Conservation (phyloP, 495 filamentous ascomycete genomes). For the Letharia columbiana region DNA sequence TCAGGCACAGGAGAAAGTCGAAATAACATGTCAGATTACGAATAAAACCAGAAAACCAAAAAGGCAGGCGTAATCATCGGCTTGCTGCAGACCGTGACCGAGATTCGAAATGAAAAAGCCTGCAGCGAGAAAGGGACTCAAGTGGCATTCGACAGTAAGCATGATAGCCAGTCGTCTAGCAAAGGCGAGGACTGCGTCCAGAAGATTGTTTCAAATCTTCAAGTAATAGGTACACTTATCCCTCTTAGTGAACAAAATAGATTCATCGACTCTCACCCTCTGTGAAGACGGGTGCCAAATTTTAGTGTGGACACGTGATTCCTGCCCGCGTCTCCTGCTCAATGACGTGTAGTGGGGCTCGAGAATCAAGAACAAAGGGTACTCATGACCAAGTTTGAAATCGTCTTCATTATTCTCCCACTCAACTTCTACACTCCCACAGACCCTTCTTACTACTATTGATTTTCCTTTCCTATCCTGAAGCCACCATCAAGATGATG, state of each 20-base stretch:
- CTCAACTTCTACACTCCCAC: background rate
- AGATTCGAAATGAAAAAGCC: no score
- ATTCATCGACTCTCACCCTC: no score
- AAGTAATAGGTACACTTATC: no score
- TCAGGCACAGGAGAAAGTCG: no score
- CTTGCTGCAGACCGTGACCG: background rate
- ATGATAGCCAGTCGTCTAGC: no score
- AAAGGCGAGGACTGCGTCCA: no score
- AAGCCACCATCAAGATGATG: slow-evolving; percentile 28
- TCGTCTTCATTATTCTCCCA: background rate
- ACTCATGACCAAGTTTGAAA: background rate
- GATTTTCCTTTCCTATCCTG: background rate
- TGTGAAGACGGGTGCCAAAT: no score
- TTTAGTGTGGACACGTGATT: background rate
- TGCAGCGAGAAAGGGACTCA: background rate
- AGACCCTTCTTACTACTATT: slow-evolving; percentile 6
- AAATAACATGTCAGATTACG: no score
- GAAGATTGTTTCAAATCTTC: no score
- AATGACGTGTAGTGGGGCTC: slow-evolving; percentile 11
- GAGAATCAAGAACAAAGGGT: background rate
- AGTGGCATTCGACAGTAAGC: no score
- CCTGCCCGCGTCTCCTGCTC: background rate
- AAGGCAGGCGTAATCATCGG: background rate
- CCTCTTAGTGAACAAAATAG: no score
- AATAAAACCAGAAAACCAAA: no score